Percentiles rank a stretch among this genome's conserved stretches.
phyloP scores from a whole-genome alignment of 2,329 filamentous ascomycete species.

The Clarireedia paspali region DNA sequence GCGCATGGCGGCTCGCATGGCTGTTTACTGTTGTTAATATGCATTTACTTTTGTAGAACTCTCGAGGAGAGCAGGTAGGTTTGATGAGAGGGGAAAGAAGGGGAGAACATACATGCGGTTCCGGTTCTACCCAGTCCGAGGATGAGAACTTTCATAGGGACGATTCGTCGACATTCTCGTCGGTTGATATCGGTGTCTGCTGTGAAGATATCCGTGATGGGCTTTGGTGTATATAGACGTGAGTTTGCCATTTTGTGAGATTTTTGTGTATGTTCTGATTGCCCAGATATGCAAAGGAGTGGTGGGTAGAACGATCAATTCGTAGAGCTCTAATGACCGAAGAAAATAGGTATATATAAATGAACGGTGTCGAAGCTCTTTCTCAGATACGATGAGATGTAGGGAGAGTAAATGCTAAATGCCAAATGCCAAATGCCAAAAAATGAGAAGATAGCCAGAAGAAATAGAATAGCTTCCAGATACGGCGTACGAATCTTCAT shows the following conservation, averaged over 20 bases:
- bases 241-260: slow-evolving; percentile 15
- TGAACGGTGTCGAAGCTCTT: too few relatives aligned
- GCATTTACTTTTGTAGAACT: neutral
- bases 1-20: slow-evolving; percentile 57
- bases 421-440: neutral
- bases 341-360: too few relatives aligned
- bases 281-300: neutral
- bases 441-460: neutral
- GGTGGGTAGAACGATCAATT: neutral
- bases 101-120: slow-evolving; percentile 50
- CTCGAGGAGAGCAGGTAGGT: neutral
- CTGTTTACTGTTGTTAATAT: slow-evolving; percentile 28
- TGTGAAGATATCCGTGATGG: slow-evolving; percentile 54
- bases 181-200: slow-evolving; percentile 61
- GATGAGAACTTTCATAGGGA: slow-evolving; percentile 66
- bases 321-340: neutral
- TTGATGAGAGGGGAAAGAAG: too few relatives aligned
- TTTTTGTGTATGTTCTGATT: neutral
- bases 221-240: slow-evolving; percentile 31
- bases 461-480: neutral
- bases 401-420: too few relatives aligned
- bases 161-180: slow-evolving; percentile 54
- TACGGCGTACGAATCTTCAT: neutral
- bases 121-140: slow-evolving; percentile 64
- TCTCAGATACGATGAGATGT: too few relatives aligned